Conservation (phyloP, 1,284 basidiomycete species). For the Stygiomarasmius scandens region DNA sequence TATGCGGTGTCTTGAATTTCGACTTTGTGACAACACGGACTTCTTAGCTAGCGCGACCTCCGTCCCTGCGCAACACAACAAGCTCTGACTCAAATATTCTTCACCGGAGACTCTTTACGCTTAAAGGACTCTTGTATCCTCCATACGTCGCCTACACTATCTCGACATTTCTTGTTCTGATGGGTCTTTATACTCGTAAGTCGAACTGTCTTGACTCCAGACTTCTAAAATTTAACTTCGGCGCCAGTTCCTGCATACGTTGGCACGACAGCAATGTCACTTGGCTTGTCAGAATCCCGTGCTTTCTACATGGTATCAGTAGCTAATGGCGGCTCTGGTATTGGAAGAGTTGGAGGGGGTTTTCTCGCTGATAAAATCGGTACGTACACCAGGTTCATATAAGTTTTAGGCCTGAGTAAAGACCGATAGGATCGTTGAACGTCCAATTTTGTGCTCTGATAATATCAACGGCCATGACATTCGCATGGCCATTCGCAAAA, state of each 20-base stretch:
- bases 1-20: too few relatives aligned
- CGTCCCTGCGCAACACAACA: too few relatives aligned
- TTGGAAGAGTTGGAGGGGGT: constrained; percentile 34
- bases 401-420: too few relatives aligned
- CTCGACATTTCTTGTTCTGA: constrained; percentile 41
- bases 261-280: constrained; percentile 27
- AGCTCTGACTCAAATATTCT: too few relatives aligned
- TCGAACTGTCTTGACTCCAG: not conserved
- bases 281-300: constrained; percentile 30
- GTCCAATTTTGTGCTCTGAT: constrained; percentile 56
- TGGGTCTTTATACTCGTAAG: constrained; percentile 56
- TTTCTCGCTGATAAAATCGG: constrained; percentile 33
- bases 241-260: constrained; percentile 39
- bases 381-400: too few relatives aligned
- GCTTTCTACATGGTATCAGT: constrained; percentile 39
- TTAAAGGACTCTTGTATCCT: too few relatives aligned
- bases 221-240: too few relatives aligned
- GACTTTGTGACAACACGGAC: too few relatives aligned
- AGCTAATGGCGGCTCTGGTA: constrained; percentile 33
- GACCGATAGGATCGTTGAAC: constrained; percentile 56
- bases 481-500: constrained; percentile 58
- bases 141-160: constrained; percentile 6
- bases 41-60: too few relatives aligned
- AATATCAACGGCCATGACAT: constrained; percentile 53
- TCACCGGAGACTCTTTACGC: too few relatives aligned